These are phyloP conservation scores for Quercus phellos DNA, from an alignment of 331 rosid genomes.

Conservation along the genomic window DNA sequence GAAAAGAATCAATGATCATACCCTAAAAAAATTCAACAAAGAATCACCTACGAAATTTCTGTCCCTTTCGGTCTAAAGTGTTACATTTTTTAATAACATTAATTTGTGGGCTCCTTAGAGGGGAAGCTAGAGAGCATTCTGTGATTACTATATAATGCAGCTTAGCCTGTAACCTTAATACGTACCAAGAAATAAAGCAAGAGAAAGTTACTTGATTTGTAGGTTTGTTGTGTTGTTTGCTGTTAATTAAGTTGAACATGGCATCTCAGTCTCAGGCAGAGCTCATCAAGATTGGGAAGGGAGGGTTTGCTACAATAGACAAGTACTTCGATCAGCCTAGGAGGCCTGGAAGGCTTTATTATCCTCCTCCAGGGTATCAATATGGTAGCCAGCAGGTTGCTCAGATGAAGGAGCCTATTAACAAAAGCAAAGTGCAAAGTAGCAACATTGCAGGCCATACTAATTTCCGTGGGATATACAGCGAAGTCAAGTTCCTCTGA, in stretches of 20 bases:
- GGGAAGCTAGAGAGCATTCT: neutral
- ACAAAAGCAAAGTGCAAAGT: too few species aligned
- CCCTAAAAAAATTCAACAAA: too few species aligned
- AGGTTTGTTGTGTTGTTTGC: too few species aligned
- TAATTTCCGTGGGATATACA: too few species aligned
- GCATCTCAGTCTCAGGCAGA: neutral
- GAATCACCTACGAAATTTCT: too few species aligned
- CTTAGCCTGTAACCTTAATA: neutral
- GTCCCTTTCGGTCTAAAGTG: too few species aligned
- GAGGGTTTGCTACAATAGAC: constrained; percentile 8
- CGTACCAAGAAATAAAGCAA: neutral
- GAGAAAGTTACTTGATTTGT: neutral
- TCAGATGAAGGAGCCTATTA: too few species aligned
- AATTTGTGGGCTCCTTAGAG: neutral
- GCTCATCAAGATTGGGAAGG: neutral
- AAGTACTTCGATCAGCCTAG: neutral
- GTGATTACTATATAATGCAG: neutral
- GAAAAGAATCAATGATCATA: neutral
- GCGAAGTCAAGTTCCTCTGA: too few species aligned
- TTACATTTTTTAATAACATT: too few species aligned
- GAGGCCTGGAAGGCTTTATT: neutral
- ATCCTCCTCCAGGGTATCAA: neutral
- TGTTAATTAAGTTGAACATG: neutral
- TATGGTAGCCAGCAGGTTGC: too few species aligned
- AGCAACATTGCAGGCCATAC: too few species aligned